These are phyloP conservation scores for Davidsoniella australis DNA, from an alignment of 2,329 filamentous ascomycete species.

Conservation along the genomic window DNA sequence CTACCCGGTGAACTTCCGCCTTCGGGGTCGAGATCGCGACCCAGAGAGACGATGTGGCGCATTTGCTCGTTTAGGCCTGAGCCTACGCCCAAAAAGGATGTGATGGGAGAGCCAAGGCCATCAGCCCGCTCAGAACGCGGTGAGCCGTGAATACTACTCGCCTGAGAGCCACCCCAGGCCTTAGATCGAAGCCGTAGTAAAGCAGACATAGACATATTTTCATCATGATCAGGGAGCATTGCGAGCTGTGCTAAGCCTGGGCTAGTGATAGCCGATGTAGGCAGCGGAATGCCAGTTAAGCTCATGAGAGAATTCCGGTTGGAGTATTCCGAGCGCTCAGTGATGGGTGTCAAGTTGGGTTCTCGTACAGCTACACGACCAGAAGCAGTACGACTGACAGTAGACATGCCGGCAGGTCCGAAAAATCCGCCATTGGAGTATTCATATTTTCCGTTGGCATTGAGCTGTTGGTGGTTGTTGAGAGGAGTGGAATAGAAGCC, in stretches of 20 bases:
- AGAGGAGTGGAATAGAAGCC: constrained; percentile 67
- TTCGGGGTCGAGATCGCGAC: background rate
- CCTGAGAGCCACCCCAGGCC: constrained; percentile 69
- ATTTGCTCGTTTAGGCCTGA: constrained; percentile 8
- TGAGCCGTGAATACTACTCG: constrained; percentile 40
- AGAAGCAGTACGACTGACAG: constrained; percentile 51
- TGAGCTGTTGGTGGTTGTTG: constrained; percentile 24
- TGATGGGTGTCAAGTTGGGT: constrained; percentile 89
- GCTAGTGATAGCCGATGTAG: constrained; percentile 35
- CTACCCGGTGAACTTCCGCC: background rate
- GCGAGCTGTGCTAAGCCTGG: constrained; percentile 66
- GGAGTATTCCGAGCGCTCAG: constrained; percentile 87
- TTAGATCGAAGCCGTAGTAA: constrained; percentile 56
- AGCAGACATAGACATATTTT: constrained; percentile 55
- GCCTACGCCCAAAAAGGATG: constrained; percentile 5
- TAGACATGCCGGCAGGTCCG: constrained; percentile 43
- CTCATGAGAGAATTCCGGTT: constrained; percentile 84
- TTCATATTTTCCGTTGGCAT: constrained; percentile 30
- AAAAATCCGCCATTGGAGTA: constrained; percentile 81
- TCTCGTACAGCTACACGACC: constrained; percentile 62
- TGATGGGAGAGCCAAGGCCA: constrained; percentile 25
- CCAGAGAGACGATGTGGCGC: background rate
- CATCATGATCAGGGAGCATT: constrained; percentile 35
- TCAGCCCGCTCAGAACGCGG: constrained; percentile 33
- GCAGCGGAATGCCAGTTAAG: constrained; percentile 34